Evolutionary conservation across 164 flowering plant genomes (phyloP).

Genomic region (Santalum album): DNA sequence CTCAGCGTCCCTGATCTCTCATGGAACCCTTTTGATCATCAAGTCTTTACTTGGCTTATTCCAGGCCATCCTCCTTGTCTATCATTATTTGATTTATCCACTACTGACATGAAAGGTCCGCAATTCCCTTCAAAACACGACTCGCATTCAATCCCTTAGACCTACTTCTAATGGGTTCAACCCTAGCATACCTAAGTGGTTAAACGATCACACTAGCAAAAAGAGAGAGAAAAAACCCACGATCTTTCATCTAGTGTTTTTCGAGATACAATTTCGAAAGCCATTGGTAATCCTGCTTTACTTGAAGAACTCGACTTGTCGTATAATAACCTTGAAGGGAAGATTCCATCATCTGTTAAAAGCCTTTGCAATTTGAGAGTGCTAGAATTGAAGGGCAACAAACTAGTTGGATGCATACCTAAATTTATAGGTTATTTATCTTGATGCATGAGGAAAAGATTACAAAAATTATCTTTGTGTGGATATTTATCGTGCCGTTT

Average conservation of each 20-base stretch:
- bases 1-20: conserved; percentile 6
- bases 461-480: too few species aligned
- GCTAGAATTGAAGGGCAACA: neutral
- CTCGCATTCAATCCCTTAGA: neutral
- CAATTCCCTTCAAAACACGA: neutral
- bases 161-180: conserved; percentile 5
- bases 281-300: conserved; percentile 3
- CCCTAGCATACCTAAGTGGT: conserved; percentile 12
- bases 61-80: neutral
- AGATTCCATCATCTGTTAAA: neutral
- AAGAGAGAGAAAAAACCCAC: too few species aligned
- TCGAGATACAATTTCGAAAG: conserved; percentile 7
- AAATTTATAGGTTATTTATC: conserved; percentile 3
- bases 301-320: conserved; percentile 7
- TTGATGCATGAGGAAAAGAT: neutral
- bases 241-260: conserved; percentile 5
- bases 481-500: too few species aligned
- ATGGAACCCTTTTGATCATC: neutral
- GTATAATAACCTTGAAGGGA: neutral
- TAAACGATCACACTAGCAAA: conserved; percentile 3
- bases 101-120: neutral
- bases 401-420: conserved; percentile 1
- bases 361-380: conserved; percentile 7
- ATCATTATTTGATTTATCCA: neutral
- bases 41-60: neutral